Percentiles rank a stretch among this genome's conserved stretches.
These are phyloP conservation scores for Rutstroemia sp. DNA, from an alignment of 2,329 filamentous ascomycete species.

Conservation along the genomic window DNA sequence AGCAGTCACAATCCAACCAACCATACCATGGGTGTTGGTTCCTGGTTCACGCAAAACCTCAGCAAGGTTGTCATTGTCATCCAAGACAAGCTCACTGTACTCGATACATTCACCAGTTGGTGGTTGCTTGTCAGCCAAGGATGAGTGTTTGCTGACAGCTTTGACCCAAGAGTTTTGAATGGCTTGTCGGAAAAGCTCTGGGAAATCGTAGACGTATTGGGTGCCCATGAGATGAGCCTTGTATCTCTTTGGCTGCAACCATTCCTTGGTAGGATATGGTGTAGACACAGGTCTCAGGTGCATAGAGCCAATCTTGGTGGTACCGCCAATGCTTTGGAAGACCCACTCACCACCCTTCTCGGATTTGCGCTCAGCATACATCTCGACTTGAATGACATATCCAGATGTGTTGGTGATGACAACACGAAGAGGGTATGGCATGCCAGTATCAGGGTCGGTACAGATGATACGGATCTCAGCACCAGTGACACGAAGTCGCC, in stretches of 20 bases:
- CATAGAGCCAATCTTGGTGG: conserved; percentile 91
- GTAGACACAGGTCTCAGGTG: conserved; percentile 86
- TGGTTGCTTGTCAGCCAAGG: conserved; percentile 73
- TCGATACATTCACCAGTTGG: conserved; percentile 85
- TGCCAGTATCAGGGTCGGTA: conserved; percentile 77
- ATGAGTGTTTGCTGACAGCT: conserved; percentile 64
- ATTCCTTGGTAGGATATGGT: conserved; percentile 96
- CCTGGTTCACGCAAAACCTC: conserved; percentile 94
- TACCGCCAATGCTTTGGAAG: conserved; percentile 95
- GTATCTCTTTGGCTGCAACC: conserved; percentile 97
- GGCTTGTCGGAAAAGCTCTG: conserved; percentile 95
- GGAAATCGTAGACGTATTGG: conserved; percentile 99
- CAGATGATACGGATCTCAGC: conserved; percentile 98
- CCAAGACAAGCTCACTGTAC: conserved; percentile 88
- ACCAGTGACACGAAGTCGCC: conserved; percentile 92
- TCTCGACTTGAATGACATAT: conserved; percentile 94
- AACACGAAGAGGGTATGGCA: conserved; percentile 86
- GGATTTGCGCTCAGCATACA: conserved; percentile 96
- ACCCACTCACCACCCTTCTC: conserved; percentile 93
- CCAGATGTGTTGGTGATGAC: conserved; percentile 98
- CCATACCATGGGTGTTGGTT: conserved; percentile 95
- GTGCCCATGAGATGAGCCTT: conserved; percentile 99
- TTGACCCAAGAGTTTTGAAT: conserved; percentile 91
- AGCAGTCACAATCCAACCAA: conserved; percentile 93
- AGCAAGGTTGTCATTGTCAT: conserved; percentile 84